These are phyloP conservation scores for Uncinocarpus reesii DNA, from an alignment of 2,329 filamentous ascomycete species.

Conservation along the genomic window DNA sequence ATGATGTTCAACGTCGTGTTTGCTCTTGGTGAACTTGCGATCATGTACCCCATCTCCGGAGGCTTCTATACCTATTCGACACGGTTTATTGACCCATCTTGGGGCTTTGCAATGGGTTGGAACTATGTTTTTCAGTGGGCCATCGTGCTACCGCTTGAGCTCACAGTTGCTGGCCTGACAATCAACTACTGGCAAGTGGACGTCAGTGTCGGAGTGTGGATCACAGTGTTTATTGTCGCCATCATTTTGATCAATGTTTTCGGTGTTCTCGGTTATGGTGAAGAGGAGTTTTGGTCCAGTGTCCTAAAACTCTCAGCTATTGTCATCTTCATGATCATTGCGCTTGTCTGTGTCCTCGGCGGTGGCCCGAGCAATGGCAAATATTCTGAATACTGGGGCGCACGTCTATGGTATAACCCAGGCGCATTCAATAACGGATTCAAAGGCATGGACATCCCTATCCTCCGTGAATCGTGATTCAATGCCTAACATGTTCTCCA, in stretches of 20 bases:
- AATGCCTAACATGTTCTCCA: background rate
- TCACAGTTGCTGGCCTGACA: slow-evolving; percentile 70
- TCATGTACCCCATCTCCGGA: slow-evolving; percentile 53
- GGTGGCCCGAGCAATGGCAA: slow-evolving; percentile 32
- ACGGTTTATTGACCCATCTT: slow-evolving; percentile 52
- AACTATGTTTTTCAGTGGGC: slow-evolving; percentile 75
- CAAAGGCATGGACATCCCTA: slow-evolving; percentile 19
- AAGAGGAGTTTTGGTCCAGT: slow-evolving; percentile 72
- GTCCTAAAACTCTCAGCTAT: slow-evolving; percentile 72
- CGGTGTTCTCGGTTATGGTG: slow-evolving; percentile 72
- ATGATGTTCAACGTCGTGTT: slow-evolving; percentile 52
- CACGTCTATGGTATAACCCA: slow-evolving; percentile 33
- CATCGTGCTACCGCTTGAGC: slow-evolving; percentile 67
- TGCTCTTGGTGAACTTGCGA: slow-evolving; percentile 51
- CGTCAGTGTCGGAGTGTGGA: slow-evolving; percentile 36
- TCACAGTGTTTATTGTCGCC: slow-evolving; percentile 61
- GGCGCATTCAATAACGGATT: slow-evolving; percentile 42
- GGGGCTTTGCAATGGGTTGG: slow-evolving; percentile 41
- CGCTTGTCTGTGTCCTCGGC: slow-evolving; percentile 51
- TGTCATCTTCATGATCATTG: slow-evolving; percentile 77
- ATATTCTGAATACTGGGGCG: slow-evolving; percentile 23
- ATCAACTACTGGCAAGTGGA: slow-evolving; percentile 57
- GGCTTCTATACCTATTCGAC: slow-evolving; percentile 54
- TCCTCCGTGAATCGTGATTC: background rate
- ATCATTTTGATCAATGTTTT: slow-evolving; percentile 72